phyloP scores from a whole-genome alignment of 129 eudicot species.

The Lactuca saligna region DNA sequence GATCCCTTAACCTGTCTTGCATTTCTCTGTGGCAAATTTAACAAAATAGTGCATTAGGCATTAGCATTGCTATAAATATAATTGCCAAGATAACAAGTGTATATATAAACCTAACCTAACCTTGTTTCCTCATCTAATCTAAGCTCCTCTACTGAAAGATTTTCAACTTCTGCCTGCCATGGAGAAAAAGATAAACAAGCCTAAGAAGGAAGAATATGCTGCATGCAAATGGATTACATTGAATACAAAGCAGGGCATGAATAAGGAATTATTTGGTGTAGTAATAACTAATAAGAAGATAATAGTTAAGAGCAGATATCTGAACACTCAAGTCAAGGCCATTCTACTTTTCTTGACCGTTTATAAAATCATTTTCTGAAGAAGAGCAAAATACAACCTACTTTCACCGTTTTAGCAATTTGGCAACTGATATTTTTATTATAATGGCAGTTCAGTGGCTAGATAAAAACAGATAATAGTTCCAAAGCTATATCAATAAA shows the following conservation, averaged over 20 bases:
- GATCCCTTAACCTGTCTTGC: conserved; percentile 78
- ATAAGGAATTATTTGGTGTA: background rate
- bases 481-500: too few relatives aligned
- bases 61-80: conserved; percentile 20
- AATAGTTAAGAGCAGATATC: too few relatives aligned
- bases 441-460: too few relatives aligned
- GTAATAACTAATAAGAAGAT: too few relatives aligned
- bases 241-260: background rate
- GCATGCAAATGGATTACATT: conserved; percentile 9
- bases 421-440: too few relatives aligned
- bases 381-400: too few relatives aligned
- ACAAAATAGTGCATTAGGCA: conserved; percentile 15
- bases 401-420: too few relatives aligned
- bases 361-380: too few relatives aligned
- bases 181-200: conserved; percentile 13
- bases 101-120: conserved; percentile 30
- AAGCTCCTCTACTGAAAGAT: conserved; percentile 67
- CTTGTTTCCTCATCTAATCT: conserved; percentile 86
- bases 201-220: background rate
- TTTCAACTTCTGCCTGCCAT: conserved; percentile 83
- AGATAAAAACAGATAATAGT: too few relatives aligned
- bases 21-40: conserved; percentile 64
- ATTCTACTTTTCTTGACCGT: too few relatives aligned
- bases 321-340: too few relatives aligned
- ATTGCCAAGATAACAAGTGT: background rate